Base-by-base conservation (phyloP, 1,139 yeast genomes). In the Candida anutae region DNA sequence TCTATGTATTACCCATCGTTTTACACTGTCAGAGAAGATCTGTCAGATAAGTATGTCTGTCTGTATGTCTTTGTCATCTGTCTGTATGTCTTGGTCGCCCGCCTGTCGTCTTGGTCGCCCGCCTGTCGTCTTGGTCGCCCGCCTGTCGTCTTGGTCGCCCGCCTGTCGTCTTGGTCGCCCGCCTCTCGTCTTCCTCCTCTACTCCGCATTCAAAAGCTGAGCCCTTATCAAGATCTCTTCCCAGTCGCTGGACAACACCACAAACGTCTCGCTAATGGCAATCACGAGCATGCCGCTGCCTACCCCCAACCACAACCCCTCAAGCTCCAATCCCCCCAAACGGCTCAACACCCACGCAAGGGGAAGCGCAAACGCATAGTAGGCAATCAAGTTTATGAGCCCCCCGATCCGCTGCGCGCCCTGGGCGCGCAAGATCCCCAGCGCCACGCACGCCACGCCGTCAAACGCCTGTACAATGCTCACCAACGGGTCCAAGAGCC, bases 291-390 rank as follows among this genome's bases (percentile, higher is more conserved):
- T 69, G 0, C 94, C 96, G 23, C 73, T 50, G 1, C 90, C 84
- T 32, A 85, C 73, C 5, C 95, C 95, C n/a, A 77, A 42, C 98
- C 98, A 90, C 30, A 90, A 58, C 0, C 97, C 97, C 16, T 56
- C 49, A 8, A 87, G 58, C 31, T 70, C 62, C 52, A 69, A 52
- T 26, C 69, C 69, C 6, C 59, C 54, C 18, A 58, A 49, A 48
- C 77, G 78, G 21, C 87, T 78, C 22, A 85, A 58, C 2, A 67
- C 45, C 33, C 82, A 51, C 0, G 88, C 87, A 16, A 83, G 46
- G 0, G 96, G 96, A 14, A 79, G 59, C 2, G 81, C 85, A 42
- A 64, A 57, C 4, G 64, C 68, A 49, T 87, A 87, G 53, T 87
- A 87, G 1, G 81, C 77, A 11, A 83, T 53, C 32, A 87, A 62